Evolutionary conservation across 2,329 filamentous ascomycete species (phyloP), one percentile per base, ranked within the genome.

Genomic region (Fusarium falciforme): DNA sequence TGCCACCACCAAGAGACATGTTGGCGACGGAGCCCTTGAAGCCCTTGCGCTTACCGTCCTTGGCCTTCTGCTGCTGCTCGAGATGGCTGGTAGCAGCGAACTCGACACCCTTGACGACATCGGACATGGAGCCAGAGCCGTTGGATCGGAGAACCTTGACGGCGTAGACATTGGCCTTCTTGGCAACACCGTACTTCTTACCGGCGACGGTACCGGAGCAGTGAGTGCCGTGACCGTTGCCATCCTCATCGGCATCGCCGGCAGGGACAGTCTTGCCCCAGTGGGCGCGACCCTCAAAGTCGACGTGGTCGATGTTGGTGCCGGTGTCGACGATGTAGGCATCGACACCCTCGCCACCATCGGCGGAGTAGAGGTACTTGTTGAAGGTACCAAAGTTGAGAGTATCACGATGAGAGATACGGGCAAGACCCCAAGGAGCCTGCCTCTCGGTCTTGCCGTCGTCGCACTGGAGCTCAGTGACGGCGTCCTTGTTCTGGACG

Each of bases 11-110:
- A 68, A 99, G 93, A 82, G 94, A 97, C 96, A 99, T 99, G 92
- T 99, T 99, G 88, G 97, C 96, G 82, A 96, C 93, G 76, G 94
- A 98, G 82, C 96, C 96, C 93, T 98, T 98, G 93, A 98, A 98
- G 83, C 93, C 93, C 93, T 98, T 93, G 85, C 91, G 92, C 88
- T 97, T 95, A 80, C 94, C 94, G 65, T 90, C 89, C 92, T 97
- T 97, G 80, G 94, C 94, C 71, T 87, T 87, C 84, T 93, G 90
- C 78, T 93, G 90, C 83, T 95, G 90, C 83, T 94, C 90, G 60
- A 89, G 80, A 86, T 99, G 97, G 77, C 90, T 86, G 81, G 92
- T 90, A 77, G 94, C 95, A 80, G 96, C 96, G 87, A 91, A 98
- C 87, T 99, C 96, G 74, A 99, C 96, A 84, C 96, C 96, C 88